Conservation (phyloP, 306 rosid species). For the Quercus gilva region DNA sequence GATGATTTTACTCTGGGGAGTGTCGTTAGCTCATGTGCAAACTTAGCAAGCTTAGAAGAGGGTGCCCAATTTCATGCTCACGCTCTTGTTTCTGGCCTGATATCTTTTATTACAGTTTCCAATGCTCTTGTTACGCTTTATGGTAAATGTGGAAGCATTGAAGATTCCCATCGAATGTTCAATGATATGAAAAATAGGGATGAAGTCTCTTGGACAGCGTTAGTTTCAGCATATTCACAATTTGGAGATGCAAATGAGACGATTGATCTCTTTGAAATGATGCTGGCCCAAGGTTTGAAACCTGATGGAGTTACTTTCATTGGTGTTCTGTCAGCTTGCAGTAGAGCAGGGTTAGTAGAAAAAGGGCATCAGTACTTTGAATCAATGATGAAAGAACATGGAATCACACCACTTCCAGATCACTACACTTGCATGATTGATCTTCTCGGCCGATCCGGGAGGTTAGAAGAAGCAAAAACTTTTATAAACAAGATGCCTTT, state of each 20-base stretch:
- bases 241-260: conserved; percentile 84
- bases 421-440: conserved; percentile 93
- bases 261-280: conserved; percentile 59
- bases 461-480: conserved; percentile 67
- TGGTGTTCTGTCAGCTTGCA: conserved; percentile 92
- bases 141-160: conserved; percentile 84
- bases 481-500: conserved; percentile 76
- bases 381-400: conserved; percentile 65
- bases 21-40: conserved; percentile 86
- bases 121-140: conserved; percentile 84
- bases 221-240: conserved; percentile 80
- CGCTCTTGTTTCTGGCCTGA: conserved; percentile 78
- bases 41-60: conserved; percentile 93
- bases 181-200: conserved; percentile 64
- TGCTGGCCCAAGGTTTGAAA: conserved; percentile 55
- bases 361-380: conserved; percentile 64
- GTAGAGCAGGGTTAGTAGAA: conserved; percentile 88
- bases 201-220: conserved; percentile 91
- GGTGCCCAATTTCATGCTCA: conserved; percentile 85
- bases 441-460: conserved; percentile 84
- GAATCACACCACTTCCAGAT: conserved; percentile 60
- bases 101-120: conserved; percentile 64
- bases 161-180: conserved; percentile 61
- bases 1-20: conserved; percentile 87
- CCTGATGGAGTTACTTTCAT: conserved; percentile 89